A percentile compares a stretch with the other conserved stretches of the same genome.
Evolutionary conservation across 805 yeast genomes (phyloP).

Genomic region (Pichia rugopelliculosa): DNA sequence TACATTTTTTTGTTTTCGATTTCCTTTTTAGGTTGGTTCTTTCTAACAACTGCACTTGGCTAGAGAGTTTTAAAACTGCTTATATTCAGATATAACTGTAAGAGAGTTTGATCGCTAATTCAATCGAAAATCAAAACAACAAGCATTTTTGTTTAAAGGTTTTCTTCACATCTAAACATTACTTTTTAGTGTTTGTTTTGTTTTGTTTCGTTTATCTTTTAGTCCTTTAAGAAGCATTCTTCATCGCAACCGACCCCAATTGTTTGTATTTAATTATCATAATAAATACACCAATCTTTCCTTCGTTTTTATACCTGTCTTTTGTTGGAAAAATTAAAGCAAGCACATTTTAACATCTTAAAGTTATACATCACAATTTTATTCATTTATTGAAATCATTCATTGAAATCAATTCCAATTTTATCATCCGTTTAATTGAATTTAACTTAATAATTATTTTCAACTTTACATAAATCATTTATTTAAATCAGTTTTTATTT

Average conservation of each 20-base stretch:
- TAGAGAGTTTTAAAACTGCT: not conserved
- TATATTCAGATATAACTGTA: not conserved
- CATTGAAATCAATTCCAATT: not conserved
- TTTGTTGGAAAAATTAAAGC: not conserved
- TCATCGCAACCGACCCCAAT: not conserved
- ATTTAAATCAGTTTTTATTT: not conserved
- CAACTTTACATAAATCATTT: not conserved
- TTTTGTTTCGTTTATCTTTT: not conserved
- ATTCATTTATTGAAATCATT: not conserved
- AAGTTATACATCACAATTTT: slow-evolving; percentile 4
- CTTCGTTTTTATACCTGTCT: not conserved
- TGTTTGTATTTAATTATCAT: not conserved
- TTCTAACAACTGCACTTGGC: not conserved
- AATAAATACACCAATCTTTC: not conserved
- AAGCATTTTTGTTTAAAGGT: not conserved
- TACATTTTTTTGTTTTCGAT: not conserved
- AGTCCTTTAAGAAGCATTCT: not conserved
- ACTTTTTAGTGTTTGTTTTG: not conserved
- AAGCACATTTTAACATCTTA: not conserved
- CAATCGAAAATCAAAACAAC: not conserved
- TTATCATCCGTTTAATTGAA: not conserved
- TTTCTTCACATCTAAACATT: not conserved
- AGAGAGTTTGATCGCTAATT: not conserved
- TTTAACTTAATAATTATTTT: not conserved
- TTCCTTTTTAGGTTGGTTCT: not conserved